Evolutionary conservation across 1,284 basidiomycete genomes (phyloP).

Genomic region (Cryptococcus sp.): DNA sequence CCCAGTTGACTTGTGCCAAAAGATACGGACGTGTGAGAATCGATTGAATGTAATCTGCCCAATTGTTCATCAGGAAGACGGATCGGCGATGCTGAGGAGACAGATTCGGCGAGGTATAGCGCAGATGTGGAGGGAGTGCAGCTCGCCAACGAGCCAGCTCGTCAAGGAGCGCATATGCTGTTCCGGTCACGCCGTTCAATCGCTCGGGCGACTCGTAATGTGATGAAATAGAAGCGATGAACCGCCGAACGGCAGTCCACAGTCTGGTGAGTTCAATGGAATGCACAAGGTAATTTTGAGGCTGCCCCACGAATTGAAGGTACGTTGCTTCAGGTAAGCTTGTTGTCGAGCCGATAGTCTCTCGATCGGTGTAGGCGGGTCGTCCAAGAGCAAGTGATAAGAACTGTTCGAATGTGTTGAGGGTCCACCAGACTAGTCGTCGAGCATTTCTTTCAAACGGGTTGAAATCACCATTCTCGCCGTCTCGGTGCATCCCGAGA

Average conservation of each 20-base stretch:
- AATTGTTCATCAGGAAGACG: constrained; percentile 14
- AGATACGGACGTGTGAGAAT: constrained; percentile 23
- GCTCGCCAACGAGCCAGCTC: constrained; percentile 16
- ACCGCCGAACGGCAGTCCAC: constrained; percentile 14
- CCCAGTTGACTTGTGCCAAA: constrained; percentile 17
- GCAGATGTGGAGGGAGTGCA: constrained; percentile 10
- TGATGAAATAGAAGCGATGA: constrained; percentile 15
- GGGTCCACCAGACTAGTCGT: constrained; percentile 26
- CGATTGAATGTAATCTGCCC: constrained; percentile 20
- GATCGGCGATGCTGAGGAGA: constrained; percentile 12
- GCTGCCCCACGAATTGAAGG: constrained; percentile 14
- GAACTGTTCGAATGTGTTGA: constrained; percentile 25
- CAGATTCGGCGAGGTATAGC: constrained; percentile 1
- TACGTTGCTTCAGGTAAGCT: constrained; percentile 20
- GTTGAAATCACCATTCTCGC: constrained; percentile 21
- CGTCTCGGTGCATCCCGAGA: constrained; percentile 23
- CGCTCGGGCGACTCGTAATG: constrained; percentile 9
- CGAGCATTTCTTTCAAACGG: constrained; percentile 23
- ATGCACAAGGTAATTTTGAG: constrained; percentile 12
- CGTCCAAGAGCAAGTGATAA: constrained; percentile 27
- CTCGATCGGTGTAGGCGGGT: constrained; percentile 20
- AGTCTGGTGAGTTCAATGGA: constrained; percentile 15
- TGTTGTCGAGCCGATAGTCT: constrained; percentile 10
- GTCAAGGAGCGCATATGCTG: constrained; percentile 6
- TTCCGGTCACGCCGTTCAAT: constrained; percentile 1